A percentile compares a stretch with the other conserved stretches of the same genome.
Evolutionary conservation across 805 yeast genomes (phyloP).

Genomic region (Torulaspora quercuum): DNA sequence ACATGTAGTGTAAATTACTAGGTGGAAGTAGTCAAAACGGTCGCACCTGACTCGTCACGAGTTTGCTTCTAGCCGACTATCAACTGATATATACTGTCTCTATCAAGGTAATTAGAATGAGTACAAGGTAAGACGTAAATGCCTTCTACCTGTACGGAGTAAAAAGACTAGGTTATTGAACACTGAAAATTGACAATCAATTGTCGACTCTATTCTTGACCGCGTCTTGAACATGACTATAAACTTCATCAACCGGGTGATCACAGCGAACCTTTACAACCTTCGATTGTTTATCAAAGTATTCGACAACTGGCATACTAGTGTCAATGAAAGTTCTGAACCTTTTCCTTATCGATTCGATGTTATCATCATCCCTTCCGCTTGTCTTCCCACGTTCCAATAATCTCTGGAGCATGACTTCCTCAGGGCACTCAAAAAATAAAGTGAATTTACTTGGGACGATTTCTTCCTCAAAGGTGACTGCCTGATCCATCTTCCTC

Average conservation of each 20-base stretch:
- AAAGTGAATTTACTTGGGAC: constrained; percentile 69
- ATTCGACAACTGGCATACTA: constrained; percentile 89
- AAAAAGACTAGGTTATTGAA: no score
- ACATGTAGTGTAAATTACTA: no score
- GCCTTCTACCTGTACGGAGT: no score
- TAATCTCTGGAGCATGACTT: constrained; percentile 78
- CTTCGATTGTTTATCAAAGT: constrained; percentile 65
- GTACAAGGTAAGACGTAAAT: no score
- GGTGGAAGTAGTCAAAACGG: no score
- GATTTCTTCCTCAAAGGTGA: constrained; percentile 78
- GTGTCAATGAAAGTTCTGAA: constrained; percentile 83
- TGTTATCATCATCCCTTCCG: constrained; percentile 91
- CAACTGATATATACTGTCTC: no score
- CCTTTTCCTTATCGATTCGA: constrained; percentile 85
- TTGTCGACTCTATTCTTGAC: constrained; percentile 44
- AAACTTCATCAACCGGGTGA: constrained; percentile 75
- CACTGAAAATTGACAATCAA: no score
- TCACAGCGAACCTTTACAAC: constrained; percentile 80
- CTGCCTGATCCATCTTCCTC: constrained; percentile 96
- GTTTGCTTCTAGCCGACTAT: no score
- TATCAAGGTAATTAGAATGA: no score
- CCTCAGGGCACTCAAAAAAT: constrained; percentile 78
- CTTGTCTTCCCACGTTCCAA: constrained; percentile 90
- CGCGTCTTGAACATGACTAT: constrained; percentile 61
- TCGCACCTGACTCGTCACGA: no score